Base-by-base conservation (phyloP, 2,329 filamentous ascomycete genomes). In the Arthrobotrys megalospora region DNA sequence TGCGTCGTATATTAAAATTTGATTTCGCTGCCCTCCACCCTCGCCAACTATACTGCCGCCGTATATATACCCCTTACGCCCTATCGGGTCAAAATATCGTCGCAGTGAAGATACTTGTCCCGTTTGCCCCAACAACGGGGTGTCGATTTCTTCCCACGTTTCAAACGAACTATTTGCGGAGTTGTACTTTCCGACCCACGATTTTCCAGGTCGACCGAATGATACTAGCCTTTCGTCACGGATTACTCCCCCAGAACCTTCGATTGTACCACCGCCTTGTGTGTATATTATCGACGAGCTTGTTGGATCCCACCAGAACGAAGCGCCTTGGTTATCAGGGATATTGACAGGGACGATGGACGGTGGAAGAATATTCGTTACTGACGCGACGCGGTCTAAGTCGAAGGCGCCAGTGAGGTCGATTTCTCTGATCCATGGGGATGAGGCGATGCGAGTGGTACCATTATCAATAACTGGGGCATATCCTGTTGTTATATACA, bases 51-150 rank as follows among this genome's bases (percentile, higher is more conserved):
- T 52, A 2, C 32, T 41, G 6, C 70, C 70, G 6, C 70, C 70
- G 21, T 75, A 75, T 0, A 75, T 75, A 38, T 63, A 75, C 8
- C 70, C 70, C 32, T 75, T 75, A 43, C 70, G 52, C n/a, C 0
- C 7, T 6, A 63, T n/a, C 6, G 70, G 63, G 14, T 67, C 70
- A 32, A 62, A 75, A 14, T 68, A 52, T 1, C 53, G 21, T 4
- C 70, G 41, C 3, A 75, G 53, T 3, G 70, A 75, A 3, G 34
- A 34, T 2, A 34, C 19, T 8, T 65, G 43, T 6, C 70, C 70
- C 14, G 63, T 41, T 41, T 62, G 70, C 14, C 63, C 53, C 14
- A 65, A 58, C 38, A 75, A 75, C 14, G 70, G 70, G 0, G 70
- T 75, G 47, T 75, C 70, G 6, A 48, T 53, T 21, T 75, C 70